Evolutionary conservation across 768 basidiomycete genomes (phyloP).

Genomic region (Kwoniella sp.): DNA sequence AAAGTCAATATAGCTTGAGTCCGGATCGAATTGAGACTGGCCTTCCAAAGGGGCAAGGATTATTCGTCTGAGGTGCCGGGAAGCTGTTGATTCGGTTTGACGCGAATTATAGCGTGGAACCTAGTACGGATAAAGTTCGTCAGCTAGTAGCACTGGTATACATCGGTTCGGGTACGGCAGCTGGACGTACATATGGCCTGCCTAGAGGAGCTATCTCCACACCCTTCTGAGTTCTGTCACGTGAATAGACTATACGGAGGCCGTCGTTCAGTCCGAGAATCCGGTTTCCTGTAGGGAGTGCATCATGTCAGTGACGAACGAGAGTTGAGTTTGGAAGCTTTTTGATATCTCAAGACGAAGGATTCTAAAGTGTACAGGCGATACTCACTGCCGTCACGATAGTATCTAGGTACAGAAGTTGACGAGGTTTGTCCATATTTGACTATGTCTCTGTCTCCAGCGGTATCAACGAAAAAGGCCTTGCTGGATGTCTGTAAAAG

Average conservation of each 20-base stretch:
- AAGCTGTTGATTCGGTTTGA: constrained; percentile 19
- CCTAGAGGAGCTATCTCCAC: constrained; percentile 33
- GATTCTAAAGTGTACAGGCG: not conserved
- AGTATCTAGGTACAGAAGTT: constrained; percentile 22
- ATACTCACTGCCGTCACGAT: constrained; percentile 32
- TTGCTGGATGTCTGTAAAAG: constrained; percentile 10
- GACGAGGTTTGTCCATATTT: constrained; percentile 29
- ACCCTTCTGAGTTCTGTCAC: constrained; percentile 32
- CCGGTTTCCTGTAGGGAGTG: constrained; percentile 12
- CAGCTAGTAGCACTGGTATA: not conserved
- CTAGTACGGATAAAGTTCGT: constrained; percentile 3
- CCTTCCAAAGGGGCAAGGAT: constrained; percentile 16
- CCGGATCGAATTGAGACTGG: not conserved
- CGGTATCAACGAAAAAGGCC: constrained; percentile 27
- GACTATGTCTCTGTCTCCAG: constrained; percentile 28
- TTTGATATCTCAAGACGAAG: not conserved
- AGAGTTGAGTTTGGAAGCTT: not conserved
- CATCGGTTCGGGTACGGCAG: not conserved
- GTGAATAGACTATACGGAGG: constrained; percentile 23
- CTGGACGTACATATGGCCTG: constrained; percentile 26
- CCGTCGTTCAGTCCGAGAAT: constrained; percentile 31
- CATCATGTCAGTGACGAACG: too few relatives aligned
- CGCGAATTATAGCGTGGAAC: constrained; percentile 31
- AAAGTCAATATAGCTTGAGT: constrained; percentile 11
- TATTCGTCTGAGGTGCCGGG: constrained; percentile 18